Evolutionary conservation across 176 grass and related monocot genomes (phyloP).

Genomic region (Poa annua): DNA sequence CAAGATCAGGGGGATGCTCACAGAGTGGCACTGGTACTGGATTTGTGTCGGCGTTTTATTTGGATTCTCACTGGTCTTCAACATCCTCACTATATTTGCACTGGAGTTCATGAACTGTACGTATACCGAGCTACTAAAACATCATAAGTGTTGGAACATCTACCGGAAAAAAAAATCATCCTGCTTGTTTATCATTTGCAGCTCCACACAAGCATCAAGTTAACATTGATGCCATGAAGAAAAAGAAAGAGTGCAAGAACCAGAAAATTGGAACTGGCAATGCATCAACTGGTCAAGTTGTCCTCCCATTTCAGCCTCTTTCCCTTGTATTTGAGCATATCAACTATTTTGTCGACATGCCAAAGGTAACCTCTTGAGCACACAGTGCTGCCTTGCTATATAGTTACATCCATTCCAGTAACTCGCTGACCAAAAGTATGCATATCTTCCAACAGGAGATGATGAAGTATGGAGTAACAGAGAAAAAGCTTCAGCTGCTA

Average conservation of each 20-base stretch:
- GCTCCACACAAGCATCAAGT: conserved; percentile 71
- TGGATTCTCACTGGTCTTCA: conserved; percentile 74
- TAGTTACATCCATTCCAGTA: conserved; percentile 35
- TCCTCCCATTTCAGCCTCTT: conserved; percentile 75
- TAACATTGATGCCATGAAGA: conserved; percentile 44
- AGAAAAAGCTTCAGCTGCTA: conserved; percentile 89
- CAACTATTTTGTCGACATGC: conserved; percentile 86
- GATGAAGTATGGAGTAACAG: conserved; percentile 63
- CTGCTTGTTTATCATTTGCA: conserved; percentile 47
- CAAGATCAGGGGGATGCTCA: conserved; percentile 68
- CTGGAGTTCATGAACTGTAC: conserved; percentile 74
- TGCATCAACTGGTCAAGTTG: conserved; percentile 49
- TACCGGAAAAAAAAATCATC: neutral
- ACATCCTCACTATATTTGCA: conserved; percentile 84
- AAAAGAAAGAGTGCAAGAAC: conserved; percentile 38
- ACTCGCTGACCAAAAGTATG: conserved; percentile 33
- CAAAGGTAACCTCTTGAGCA: conserved; percentile 67
- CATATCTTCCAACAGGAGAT: conserved; percentile 65
- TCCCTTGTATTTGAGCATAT: conserved; percentile 88
- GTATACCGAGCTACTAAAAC: conserved; percentile 38
- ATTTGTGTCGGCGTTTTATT: conserved; percentile 69
- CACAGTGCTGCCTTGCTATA: conserved; percentile 12
- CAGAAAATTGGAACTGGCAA: conserved; percentile 36
- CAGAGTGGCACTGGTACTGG: conserved; percentile 91
- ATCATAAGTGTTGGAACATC: conserved; percentile 22